Evolutionary conservation across 2,329 filamentous ascomycete genomes (phyloP).

Genomic region (Cercospora sojina): DNA sequence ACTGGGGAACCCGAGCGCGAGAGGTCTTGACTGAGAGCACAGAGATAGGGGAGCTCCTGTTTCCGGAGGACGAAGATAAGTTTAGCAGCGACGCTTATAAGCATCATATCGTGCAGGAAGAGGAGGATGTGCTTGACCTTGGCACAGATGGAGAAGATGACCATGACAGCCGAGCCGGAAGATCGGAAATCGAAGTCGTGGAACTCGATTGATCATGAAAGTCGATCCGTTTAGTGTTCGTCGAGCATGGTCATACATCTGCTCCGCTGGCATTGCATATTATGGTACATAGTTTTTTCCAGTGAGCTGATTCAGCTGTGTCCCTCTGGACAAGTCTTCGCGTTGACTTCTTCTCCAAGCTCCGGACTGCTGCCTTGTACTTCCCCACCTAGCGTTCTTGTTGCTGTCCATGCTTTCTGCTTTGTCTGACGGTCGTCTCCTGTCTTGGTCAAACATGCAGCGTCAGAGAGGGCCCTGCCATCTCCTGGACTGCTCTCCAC

Average conservation of each 20-base stretch:
- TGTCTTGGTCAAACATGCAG: too few relatives aligned
- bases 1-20: conserved; percentile 26
- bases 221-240: not conserved
- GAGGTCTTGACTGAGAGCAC: conserved; percentile 35
- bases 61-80: conserved; percentile 35
- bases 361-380: not conserved
- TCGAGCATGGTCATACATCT: not conserved
- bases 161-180: not conserved
- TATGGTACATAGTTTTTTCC: not conserved
- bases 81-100: conserved; percentile 18
- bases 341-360: not conserved
- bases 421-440: not conserved
- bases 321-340: not conserved
- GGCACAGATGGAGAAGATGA: conserved; percentile 5
- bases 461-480: too few relatives aligned
- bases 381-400: not conserved
- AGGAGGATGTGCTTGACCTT: conserved; percentile 15
- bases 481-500: not conserved
- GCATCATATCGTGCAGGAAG: conserved; percentile 14
- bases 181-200: conserved; percentile 3
- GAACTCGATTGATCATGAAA: not conserved
- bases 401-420: not conserved
- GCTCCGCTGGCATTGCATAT: not conserved
- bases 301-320: not conserved
- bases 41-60: conserved; percentile 36